phyloP scores from a whole-genome alignment of 208 protist species.

The Phytomonas francai region DNA sequence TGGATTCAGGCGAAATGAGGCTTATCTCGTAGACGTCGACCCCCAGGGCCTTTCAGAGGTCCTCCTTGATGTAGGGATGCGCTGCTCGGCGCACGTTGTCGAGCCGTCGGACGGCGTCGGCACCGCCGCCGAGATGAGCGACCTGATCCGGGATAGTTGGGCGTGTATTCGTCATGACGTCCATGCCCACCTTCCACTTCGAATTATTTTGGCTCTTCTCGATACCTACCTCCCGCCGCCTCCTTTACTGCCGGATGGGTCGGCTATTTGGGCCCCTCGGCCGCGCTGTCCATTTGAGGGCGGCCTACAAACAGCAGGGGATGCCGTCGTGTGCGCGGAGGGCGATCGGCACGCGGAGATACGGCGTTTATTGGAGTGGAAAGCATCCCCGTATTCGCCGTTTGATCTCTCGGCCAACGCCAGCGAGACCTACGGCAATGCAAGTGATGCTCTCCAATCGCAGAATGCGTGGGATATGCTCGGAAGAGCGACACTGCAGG shows the following conservation, averaged over 20 bases:
- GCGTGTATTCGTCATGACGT: conserved; percentile 9
- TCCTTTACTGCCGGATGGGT: conserved; percentile 7
- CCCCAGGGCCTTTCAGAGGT: neutral
- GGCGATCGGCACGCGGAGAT: neutral
- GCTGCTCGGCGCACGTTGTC: neutral
- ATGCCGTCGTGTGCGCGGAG: neutral
- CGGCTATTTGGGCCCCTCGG: neutral
- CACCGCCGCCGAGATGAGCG: neutral
- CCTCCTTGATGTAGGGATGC: neutral
- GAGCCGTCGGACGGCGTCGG: neutral
- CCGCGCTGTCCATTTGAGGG: neutral
- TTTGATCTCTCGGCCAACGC: neutral
- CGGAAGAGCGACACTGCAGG: neutral
- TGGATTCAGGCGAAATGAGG: neutral
- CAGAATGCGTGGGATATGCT: neutral
- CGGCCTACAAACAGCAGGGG: neutral
- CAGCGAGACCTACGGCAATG: neutral
- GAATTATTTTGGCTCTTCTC: conserved; percentile 37
- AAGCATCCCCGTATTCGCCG: neutral
- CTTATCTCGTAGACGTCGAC: neutral
- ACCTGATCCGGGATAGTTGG: neutral
- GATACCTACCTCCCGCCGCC: conserved; percentile 50
- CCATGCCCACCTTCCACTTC: conserved; percentile 19
- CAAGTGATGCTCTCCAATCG: neutral
- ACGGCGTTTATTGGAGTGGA: neutral